Evolutionary conservation across 805 yeast species (phyloP), one percentile per base, ranked within the genome.

Genomic region (Metschnikowia noctiluminum): DNA sequence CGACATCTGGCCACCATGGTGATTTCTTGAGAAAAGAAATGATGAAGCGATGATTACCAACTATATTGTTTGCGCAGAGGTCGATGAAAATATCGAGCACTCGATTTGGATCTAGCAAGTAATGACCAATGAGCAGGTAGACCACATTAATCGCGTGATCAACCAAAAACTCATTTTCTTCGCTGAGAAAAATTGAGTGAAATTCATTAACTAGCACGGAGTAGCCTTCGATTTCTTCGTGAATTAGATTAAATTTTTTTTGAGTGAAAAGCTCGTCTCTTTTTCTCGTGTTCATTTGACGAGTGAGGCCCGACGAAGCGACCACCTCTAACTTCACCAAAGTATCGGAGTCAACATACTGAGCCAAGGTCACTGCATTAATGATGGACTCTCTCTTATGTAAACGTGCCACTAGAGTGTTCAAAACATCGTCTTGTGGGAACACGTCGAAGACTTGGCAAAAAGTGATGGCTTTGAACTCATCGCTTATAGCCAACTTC

Each of bases 171-270:
- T 58, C 52, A 7, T 77, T 64, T 47, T 77, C 75, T 2, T 69
- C 66, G 32, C 74, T 71, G 27, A 60, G 57, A 45, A 78, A 67
- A 1, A 81, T 72, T 2, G 65, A 52, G 46, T 69, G 63, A 11
- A 85, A 52, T 42, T 83, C 80, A 2, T 74, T 74, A 0, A 82
- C 62, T 31, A 87, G 68, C 55, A 81, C 83, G 11, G 95, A 65
- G 64, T 80, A 90, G 0, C 97, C 97, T 60, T 85, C 89, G 26
- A 82, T 70, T 52, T 86, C 86, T 63, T 91, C 96, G 43, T 82
- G 79, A 7, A 88, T 58, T 14, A 89, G 68, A 49, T 87, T 85
- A 67, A 72, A 89, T 54, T 83, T 80, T 59, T 74, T 74, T 51
- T 81, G 71, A 46, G 82, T 70, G 62, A 71, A 70, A 57, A 68